These are phyloP conservation scores for Dactylorhiza incarnata DNA, from an alignment of 106 monocot genomes.

Conservation along the genomic window DNA sequence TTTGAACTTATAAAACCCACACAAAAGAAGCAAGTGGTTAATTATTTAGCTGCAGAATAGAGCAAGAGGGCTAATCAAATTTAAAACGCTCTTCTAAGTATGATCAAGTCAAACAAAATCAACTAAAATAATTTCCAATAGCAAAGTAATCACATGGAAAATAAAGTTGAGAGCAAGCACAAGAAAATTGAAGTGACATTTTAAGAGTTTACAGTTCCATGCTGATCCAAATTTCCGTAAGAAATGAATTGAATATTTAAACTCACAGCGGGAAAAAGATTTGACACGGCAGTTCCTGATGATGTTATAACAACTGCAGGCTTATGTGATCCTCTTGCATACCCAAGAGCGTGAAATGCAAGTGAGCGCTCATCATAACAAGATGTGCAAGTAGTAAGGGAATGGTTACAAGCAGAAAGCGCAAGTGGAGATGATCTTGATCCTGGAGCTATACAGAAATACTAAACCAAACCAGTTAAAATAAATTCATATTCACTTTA, in stretches of 20 bases:
- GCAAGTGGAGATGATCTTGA: constrained; percentile 98
- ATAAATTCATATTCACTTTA: constrained; percentile 9
- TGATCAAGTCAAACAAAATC: background rate
- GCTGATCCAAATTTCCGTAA: background rate
- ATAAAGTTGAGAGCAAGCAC: background rate
- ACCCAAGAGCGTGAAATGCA: constrained; percentile 91
- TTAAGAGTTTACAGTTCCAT: background rate
- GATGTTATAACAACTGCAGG: constrained; percentile 89
- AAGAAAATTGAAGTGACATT: background rate
- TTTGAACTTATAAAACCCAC: background rate
- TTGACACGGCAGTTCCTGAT: constrained; percentile 90
- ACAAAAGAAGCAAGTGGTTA: no score
- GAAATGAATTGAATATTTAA: background rate
- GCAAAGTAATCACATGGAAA: background rate
- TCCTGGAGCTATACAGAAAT: constrained; percentile 97
- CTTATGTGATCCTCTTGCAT: constrained; percentile 59
- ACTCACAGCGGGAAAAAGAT: constrained; percentile 86
- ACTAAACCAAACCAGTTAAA: constrained; percentile 45
- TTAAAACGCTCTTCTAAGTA: background rate
- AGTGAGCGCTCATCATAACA: constrained; percentile 94
- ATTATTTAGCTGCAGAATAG: background rate
- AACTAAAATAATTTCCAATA: background rate
- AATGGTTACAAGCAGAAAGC: constrained; percentile 66
- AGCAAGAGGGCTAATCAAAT: background rate
- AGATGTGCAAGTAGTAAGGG: constrained; percentile 69